Percentiles rank a stretch among this genome's conserved stretches.
Evolutionary conservation across 2,329 filamentous ascomycete genomes (phyloP).

Genomic region (Ascochyta fabae): DNA sequence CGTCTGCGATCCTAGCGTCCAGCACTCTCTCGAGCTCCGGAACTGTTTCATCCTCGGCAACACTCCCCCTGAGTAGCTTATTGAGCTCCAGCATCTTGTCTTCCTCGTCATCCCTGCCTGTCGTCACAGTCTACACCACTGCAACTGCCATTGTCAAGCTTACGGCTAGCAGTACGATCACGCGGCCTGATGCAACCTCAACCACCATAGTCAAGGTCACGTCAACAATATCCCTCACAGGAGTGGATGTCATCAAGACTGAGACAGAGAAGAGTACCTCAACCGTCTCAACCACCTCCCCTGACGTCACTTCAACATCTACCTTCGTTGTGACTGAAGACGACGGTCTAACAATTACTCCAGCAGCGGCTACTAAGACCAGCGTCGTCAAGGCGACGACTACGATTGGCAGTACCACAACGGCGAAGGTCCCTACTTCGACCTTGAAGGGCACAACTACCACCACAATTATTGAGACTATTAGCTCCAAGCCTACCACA

Average conservation of each 20-base stretch:
- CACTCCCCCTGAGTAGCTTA: constrained; percentile 2
- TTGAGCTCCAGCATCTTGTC: constrained; percentile 2
- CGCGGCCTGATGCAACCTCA: constrained; percentile 31
- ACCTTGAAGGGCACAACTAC: constrained; percentile 27
- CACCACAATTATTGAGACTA: constrained; percentile 28
- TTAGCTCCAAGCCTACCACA: constrained; percentile 36
- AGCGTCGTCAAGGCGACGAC: constrained; percentile 19
- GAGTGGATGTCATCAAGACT: constrained; percentile 18
- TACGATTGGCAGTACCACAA: constrained; percentile 17
- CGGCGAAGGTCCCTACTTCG: constrained; percentile 20
- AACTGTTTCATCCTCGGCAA: neutral
- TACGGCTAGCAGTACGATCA: constrained; percentile 23
- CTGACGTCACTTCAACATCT: constrained; percentile 30
- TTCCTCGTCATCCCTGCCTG: constrained; percentile 9
- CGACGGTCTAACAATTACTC: constrained; percentile 27
- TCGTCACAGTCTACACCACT: constrained; percentile 26
- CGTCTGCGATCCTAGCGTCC: constrained; percentile 7
- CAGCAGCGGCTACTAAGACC: constrained; percentile 20
- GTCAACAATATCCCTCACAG: constrained; percentile 20
- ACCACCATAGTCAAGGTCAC: constrained; percentile 26
- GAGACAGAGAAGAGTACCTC: constrained; percentile 28
- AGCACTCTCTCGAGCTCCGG: neutral
- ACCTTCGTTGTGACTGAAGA: constrained; percentile 35
- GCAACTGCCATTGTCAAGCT: constrained; percentile 25
- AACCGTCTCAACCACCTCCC: constrained; percentile 35